Evolutionary conservation across 257 asterid species (phyloP).

Genomic region (Solanum pimpinellifolium): DNA sequence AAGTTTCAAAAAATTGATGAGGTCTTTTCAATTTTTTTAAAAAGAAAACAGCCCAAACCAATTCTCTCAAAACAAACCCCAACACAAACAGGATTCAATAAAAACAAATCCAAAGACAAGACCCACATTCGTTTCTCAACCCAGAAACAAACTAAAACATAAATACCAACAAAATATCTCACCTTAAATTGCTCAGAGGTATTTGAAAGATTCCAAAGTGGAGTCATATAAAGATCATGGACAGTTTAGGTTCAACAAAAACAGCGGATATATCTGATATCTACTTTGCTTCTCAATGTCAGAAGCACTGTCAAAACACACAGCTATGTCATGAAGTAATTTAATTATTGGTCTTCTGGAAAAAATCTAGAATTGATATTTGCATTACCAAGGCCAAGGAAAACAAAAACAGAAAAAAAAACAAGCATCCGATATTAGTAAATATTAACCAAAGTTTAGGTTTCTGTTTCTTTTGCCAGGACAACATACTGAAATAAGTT

Average conservation of each 20-base stretch:
- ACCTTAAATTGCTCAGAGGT: no score
- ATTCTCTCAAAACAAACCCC: no score
- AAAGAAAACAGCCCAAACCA: no score
- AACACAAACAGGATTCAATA: no score
- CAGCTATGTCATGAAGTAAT: no score
- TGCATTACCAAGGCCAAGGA: conserved; percentile 15
- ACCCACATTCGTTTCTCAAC: not conserved
- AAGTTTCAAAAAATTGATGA: not conserved
- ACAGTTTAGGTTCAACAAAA: no score
- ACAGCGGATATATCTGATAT: no score
- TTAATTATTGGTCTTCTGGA: no score
- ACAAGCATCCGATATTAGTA: not conserved
- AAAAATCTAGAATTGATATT: conserved; percentile 88
- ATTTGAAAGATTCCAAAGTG: no score
- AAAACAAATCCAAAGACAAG: not conserved
- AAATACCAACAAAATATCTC: not conserved
- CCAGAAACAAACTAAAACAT: not conserved
- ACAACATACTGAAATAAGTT: not conserved
- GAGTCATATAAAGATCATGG: no score
- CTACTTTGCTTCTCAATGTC: no score
- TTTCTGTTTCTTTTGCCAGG: not conserved
- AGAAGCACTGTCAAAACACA: no score
- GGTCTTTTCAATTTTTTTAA: not conserved
- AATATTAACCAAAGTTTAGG: not conserved
- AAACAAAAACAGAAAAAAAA: conserved; percentile 12